A percentile compares a stretch with the other conserved stretches of the same genome.
These are phyloP conservation scores for Phytopythium cucurbitacearum DNA, from an alignment of 352 stramenopile species.

Conservation along the genomic window DNA sequence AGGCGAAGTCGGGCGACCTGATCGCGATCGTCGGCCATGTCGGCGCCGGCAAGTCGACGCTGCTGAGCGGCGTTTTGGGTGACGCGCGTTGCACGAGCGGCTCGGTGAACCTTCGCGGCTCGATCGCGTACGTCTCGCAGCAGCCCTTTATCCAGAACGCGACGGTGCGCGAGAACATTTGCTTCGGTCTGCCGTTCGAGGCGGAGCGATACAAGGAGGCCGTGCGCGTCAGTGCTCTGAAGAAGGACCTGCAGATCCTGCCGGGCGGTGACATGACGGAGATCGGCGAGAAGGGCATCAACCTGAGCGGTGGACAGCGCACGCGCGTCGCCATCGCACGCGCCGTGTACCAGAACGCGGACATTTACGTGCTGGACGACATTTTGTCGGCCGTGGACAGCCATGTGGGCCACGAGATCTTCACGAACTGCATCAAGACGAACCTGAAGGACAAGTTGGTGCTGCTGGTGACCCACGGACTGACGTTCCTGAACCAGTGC, in stretches of 20 bases:
- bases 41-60: constrained; percentile 66
- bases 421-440: constrained; percentile 90
- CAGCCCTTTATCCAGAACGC: constrained; percentile 98
- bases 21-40: constrained; percentile 59
- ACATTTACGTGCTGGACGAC: constrained; percentile 97
- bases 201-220: constrained; percentile 51
- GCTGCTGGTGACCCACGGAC: constrained; percentile 91
- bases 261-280: constrained; percentile 93
- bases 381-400: constrained; percentile 95
- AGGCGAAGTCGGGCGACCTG: constrained; percentile 58
- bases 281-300: constrained; percentile 98
- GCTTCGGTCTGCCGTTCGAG: constrained; percentile 89
- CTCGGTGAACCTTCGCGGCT: constrained; percentile 70
- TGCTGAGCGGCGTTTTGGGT: constrained; percentile 58
- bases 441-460: constrained; percentile 86
- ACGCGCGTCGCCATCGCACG: constrained; percentile 90
- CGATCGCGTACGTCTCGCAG: constrained; percentile 93
- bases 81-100: constrained; percentile 49
- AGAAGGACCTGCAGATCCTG: constrained; percentile 87
- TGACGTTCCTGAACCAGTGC: constrained; percentile 53
- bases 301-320: constrained; percentile 95
- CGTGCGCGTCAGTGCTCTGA: constrained; percentile 63
- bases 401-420: constrained; percentile 94
- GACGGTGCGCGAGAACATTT: constrained; percentile 95
- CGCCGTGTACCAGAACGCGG: constrained; percentile 91